Conservation (phyloP, 768 basidiomycete species). For the Melanogaster broomeanus region DNA sequence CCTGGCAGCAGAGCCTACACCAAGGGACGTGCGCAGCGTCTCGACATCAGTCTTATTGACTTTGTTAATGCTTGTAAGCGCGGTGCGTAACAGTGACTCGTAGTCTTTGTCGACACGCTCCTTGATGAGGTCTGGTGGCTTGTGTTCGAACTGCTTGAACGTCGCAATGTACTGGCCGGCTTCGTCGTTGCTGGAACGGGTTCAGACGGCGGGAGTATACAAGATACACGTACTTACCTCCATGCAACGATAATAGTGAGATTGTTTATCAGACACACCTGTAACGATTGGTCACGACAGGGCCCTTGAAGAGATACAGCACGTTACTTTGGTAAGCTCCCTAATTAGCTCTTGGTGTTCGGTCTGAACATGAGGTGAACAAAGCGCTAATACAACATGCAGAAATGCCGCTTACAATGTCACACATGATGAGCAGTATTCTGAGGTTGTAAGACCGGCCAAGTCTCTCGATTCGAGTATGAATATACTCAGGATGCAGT, state of each 20-base stretch:
- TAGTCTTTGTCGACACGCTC: slow-evolving; percentile 93
- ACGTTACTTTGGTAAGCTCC: slow-evolving; percentile 81
- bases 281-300: slow-evolving; percentile 1
- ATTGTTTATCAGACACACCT: slow-evolving; percentile 90
- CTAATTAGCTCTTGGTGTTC: slow-evolving; percentile 92
- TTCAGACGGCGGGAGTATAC: slow-evolving; percentile 2
- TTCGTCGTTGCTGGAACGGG: slow-evolving; percentile 70
- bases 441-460: slow-evolving; percentile 80
- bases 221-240: slow-evolving; percentile 53
- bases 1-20: slow-evolving; percentile 55
- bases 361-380: slow-evolving; percentile 46
- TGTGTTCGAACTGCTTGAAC: slow-evolving; percentile 94
- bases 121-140: slow-evolving; percentile 90
- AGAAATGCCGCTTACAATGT: slow-evolving; percentile 67
- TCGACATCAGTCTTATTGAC: slow-evolving; percentile 98
- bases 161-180: slow-evolving; percentile 88
- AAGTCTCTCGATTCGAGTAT: slow-evolving; percentile 85
- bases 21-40: slow-evolving; percentile 88
- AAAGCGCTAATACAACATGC: not conserved
- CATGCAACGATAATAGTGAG: slow-evolving; percentile 92
- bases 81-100: slow-evolving; percentile 72
- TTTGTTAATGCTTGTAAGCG: slow-evolving; percentile 86
- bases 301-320: slow-evolving; percentile 6
- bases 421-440: slow-evolving; percentile 86
- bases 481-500: slow-evolving; percentile 96